Evolutionary conservation across 192 early-diverging fungal genomes (phyloP).

Genomic region (Coemansia sp.): DNA sequence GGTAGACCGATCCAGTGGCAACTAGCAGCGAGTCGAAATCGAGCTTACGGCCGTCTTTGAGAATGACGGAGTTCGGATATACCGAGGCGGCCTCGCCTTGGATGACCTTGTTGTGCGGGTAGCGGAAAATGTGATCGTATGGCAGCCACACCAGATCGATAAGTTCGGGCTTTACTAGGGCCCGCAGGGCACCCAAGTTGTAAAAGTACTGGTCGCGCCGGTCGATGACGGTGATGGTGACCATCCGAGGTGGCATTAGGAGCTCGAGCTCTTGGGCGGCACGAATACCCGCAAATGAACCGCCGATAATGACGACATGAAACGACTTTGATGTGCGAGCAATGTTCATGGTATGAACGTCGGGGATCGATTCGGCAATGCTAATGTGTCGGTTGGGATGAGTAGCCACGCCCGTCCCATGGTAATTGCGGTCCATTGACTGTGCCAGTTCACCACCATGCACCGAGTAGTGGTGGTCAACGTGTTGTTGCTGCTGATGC

Average conservation of each 20-base stretch:
- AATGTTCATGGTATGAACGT: slow-evolving; percentile 35
- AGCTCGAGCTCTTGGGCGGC: slow-evolving; percentile 54
- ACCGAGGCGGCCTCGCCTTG: slow-evolving; percentile 49
- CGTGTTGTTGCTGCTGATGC: background rate
- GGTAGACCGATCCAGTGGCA: slow-evolving; percentile 52
- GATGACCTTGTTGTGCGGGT: slow-evolving; percentile 46
- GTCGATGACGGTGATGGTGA: slow-evolving; percentile 54
- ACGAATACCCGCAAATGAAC: slow-evolving; percentile 52
- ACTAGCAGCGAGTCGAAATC: slow-evolving; percentile 53
- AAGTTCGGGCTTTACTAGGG: slow-evolving; percentile 46
- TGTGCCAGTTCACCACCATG: background rate
- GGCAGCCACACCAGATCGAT: slow-evolving; percentile 53
- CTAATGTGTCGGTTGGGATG: slow-evolving; percentile 12
- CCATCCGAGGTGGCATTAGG: slow-evolving; percentile 24
- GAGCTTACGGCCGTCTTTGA: slow-evolving; percentile 46
- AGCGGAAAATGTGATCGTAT: slow-evolving; percentile 44
- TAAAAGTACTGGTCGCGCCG: slow-evolving; percentile 55
- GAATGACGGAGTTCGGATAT: slow-evolving; percentile 47
- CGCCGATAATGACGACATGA: slow-evolving; percentile 55
- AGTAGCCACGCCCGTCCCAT: background rate
- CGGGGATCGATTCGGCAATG: slow-evolving; percentile 7
- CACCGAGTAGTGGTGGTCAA: background rate
- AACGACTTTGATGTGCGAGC: slow-evolving; percentile 54
- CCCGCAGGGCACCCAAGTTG: slow-evolving; percentile 48
- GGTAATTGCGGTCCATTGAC: background rate